Conservation (phyloP, 2,329 filamentous ascomycete species). For the Aspergillus spinulosporus region DNA sequence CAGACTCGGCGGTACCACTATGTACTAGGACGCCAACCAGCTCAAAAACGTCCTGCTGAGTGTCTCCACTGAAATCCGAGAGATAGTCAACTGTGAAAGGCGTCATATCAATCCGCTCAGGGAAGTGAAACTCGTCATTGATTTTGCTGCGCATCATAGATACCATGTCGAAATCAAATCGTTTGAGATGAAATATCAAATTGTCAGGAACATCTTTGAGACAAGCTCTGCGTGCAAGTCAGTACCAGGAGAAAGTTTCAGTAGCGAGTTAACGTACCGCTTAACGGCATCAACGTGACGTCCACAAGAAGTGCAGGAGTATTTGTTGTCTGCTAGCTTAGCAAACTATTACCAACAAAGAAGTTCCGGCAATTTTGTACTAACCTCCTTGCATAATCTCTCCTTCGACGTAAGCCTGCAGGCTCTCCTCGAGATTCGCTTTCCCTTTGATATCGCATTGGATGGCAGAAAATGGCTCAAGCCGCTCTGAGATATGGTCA, state of each 20-base stretch:
- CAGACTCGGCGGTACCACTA: conserved; percentile 86
- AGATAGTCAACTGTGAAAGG: conserved; percentile 88
- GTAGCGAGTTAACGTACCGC: conserved; percentile 30
- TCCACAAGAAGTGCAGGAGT: conserved; percentile 90
- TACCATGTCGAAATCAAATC: conserved; percentile 55
- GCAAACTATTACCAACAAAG: conserved; percentile 16
- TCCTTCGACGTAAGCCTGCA: conserved; percentile 92
- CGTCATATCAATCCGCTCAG: conserved; percentile 77
- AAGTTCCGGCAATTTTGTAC: conserved; percentile 23
- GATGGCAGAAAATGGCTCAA: conserved; percentile 90
- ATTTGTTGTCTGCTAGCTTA: conserved; percentile 75
- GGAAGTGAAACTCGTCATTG: conserved; percentile 92
- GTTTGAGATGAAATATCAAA: conserved; percentile 86
- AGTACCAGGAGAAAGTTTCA: background rate
- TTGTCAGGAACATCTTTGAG: conserved; percentile 91
- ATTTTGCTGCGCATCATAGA: conserved; percentile 85
- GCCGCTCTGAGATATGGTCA: conserved; percentile 83
- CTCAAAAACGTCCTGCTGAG: conserved; percentile 76
- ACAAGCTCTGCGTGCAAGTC: conserved; percentile 61
- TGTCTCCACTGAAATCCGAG: conserved; percentile 59
- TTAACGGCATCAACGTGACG: conserved; percentile 91
- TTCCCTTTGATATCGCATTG: conserved; percentile 97
- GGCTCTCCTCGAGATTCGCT: conserved; percentile 75
- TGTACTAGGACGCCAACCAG: conserved; percentile 95
- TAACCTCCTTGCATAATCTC: conserved; percentile 89